phyloP scores from a whole-genome alignment of 1,284 basidiomycete genomes.

The Anthracocystis panici-leucophaei region DNA sequence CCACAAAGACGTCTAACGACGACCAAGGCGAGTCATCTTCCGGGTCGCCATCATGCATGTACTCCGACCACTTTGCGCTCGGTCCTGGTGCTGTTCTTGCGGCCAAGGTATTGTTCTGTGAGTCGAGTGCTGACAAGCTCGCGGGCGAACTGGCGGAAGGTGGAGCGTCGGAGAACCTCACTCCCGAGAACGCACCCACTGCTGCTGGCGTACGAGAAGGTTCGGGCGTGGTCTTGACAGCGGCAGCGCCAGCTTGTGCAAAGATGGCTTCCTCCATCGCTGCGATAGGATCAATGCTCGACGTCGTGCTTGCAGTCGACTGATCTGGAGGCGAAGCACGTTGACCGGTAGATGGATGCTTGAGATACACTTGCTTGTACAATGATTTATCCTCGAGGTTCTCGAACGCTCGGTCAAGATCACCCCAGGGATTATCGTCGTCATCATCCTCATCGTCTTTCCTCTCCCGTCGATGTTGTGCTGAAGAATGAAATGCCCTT shows the following conservation, averaged over 20 bases:
- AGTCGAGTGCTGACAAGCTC: neutral
- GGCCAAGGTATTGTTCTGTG: no score
- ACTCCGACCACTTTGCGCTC: slow-evolving; percentile 46
- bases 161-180: slow-evolving; percentile 30
- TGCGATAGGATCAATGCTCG: slow-evolving; percentile 22
- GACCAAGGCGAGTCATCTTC: slow-evolving; percentile 59
- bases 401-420: slow-evolving; percentile 52
- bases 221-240: slow-evolving; percentile 12
- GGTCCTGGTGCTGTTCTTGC: slow-evolving; percentile 2
- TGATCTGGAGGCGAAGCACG: neutral
- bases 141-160: slow-evolving; percentile 8
- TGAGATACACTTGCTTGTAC: slow-evolving; percentile 39
- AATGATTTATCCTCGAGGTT: slow-evolving; percentile 38
- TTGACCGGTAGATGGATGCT: slow-evolving; percentile 4
- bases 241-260: slow-evolving; percentile 47
- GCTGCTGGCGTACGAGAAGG: neutral
- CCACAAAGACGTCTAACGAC: slow-evolving; percentile 55
- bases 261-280: slow-evolving; percentile 56
- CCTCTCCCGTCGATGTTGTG: neutral
- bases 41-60: slow-evolving; percentile 43
- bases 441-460: slow-evolving; percentile 27
- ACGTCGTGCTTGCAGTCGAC: neutral
- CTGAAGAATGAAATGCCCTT: slow-evolving; percentile 28
- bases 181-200: slow-evolving; percentile 11
- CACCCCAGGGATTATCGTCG: slow-evolving; percentile 56